Evolutionary conservation across 2,329 filamentous ascomycete species (phyloP).

Genomic region (Keithomyces neogunnii): DNA sequence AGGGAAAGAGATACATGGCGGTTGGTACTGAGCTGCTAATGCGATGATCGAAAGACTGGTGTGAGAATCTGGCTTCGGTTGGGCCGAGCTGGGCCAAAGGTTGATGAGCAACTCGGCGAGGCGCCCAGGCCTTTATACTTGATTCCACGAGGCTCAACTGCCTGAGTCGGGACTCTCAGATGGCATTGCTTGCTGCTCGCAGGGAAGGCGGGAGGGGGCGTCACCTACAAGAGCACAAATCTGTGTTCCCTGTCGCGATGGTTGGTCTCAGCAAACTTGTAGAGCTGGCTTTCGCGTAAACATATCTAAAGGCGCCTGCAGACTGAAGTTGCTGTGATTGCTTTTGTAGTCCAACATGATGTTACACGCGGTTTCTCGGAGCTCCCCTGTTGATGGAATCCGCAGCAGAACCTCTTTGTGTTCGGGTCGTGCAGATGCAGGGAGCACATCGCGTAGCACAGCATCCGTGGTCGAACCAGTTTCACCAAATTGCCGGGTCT

Average conservation of each 20-base stretch:
- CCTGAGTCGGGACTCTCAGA: neutral
- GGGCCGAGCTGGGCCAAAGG: too few species aligned
- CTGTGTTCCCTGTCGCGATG: neutral
- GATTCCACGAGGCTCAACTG: neutral
- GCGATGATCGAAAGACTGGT: neutral
- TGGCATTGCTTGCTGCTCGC: too few species aligned
- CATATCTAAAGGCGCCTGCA: neutral
- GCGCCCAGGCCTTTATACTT: neutral
- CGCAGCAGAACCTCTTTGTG: too few species aligned
- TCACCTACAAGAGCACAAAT: neutral
- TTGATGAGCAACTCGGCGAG: too few species aligned
- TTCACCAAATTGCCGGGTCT: neutral
- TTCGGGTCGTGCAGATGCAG: too few species aligned
- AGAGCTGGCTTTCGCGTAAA: neutral
- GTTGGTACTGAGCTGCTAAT: neutral
- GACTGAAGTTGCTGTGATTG: neutral
- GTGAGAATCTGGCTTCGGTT: too few species aligned
- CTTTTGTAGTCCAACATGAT: neutral
- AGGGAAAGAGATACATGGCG: neutral
- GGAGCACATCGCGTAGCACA: neutral
- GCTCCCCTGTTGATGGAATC: too few species aligned
- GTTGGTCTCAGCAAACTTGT: neutral
- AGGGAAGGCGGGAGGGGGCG: too few species aligned
- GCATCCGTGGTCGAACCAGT: neutral
- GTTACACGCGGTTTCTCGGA: too few species aligned